phyloP scores from a whole-genome alignment of 805 yeast species.

The Spathaspora sp. region DNA sequence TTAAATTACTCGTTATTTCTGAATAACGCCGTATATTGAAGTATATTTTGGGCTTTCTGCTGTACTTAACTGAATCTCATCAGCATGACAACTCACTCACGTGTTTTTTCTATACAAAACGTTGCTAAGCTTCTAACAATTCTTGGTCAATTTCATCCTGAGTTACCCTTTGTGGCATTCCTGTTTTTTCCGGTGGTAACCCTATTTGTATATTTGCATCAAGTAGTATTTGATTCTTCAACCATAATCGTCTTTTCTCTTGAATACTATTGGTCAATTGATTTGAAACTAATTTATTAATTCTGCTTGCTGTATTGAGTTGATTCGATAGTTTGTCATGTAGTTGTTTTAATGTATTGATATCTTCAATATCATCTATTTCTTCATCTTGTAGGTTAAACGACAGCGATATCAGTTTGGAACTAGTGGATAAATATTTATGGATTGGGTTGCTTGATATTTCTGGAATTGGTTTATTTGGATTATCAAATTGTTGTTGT shows the following conservation, averaged over 20 bases:
- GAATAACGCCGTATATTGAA: too few species aligned
- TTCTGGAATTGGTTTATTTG: neutral
- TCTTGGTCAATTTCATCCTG: constrained; percentile 11
- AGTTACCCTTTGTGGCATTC: constrained; percentile 7
- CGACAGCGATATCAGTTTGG: constrained; percentile 1
- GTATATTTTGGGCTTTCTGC: too few species aligned
- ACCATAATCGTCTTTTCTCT: constrained; percentile 36
- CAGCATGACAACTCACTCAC: neutral
- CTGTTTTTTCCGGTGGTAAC: constrained; percentile 19
- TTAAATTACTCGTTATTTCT: too few species aligned
- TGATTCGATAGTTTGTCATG: constrained; percentile 27
- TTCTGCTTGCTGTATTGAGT: constrained; percentile 34
- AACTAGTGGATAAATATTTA: constrained; percentile 1
- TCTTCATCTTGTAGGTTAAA: constrained; percentile 13
- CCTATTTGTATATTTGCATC: constrained; percentile 40
- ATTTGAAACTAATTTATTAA: constrained; percentile 32
- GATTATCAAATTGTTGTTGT: constrained; percentile 8
- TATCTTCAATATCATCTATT: constrained; percentile 12
- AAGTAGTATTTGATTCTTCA: constrained; percentile 38
- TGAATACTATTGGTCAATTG: constrained; percentile 22
- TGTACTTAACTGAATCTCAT: neutral
- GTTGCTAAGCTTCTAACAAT: constrained; percentile 3
- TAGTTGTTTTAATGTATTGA: constrained; percentile 15
- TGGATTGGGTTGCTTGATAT: constrained; percentile 3
- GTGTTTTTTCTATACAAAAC: neutral